Base-by-base conservation (phyloP, 805 yeast genomes). In the Candida cerambycidarum region DNA sequence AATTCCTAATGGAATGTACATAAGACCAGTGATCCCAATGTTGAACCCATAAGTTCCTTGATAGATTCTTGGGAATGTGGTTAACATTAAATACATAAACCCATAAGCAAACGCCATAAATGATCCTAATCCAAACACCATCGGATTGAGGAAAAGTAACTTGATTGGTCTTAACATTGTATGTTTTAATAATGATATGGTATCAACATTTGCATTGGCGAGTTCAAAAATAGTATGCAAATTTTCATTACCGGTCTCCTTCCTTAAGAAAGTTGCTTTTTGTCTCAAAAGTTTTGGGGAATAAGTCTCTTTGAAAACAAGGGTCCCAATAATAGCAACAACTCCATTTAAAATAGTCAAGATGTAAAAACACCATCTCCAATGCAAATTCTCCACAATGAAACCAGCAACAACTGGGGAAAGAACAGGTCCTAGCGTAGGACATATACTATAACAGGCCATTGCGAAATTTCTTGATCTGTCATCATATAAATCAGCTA, bases 21-120 rank as follows among this genome's bases (percentile, higher is more conserved):
- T 67, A 15, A 68, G 55, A 3, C 72, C 69, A 10, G 63, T 51
- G 5, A 57, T 53, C 10, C 61, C 58, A 16, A 56, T 59, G n/a
- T 51, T 45, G 44, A 62, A 66, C 1, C 69, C 70, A 44, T 68
- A 68, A 5, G 52, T 49, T 1, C 56, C 51, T 13, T 52, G 43
- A 43, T 54, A 68, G 1, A 68, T 62, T 8, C 54, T 43, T 2
- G 71, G 73, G 46, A 65, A 67, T 2, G 72, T 62, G 8, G 65
- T 65, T 34, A 68, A 58, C 71, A 68, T 64, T 44, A 67, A 49
- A 48, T 68, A 68, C 63, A 68, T 57, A 44, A 67, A 65, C n/a
- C 71, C 71, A 44, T 68, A 67, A 9, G 62, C 59, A 49, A 68
- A 63, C 2, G 72, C 72, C 70, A 68, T 63, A 47, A 65, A 68